phyloP scores from a whole-genome alignment of 129 eudicot genomes.

The Glebionis coronaria region DNA sequence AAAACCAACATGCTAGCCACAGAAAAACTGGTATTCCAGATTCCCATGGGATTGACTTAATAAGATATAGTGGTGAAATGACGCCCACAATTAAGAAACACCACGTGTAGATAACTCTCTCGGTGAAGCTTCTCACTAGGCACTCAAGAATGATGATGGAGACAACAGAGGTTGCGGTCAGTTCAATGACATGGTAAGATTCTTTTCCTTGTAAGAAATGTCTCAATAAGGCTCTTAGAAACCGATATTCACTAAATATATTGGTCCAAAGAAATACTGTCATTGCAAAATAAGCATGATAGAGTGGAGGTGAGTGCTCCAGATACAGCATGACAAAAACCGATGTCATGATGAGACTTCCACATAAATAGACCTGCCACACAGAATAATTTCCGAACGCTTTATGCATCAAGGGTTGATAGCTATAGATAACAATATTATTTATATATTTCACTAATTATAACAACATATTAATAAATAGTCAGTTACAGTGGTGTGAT shows the following conservation, averaged over 20 bases:
- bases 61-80: slow-evolving; percentile 57
- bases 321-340: slow-evolving; percentile 47
- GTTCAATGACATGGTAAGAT: slow-evolving; percentile 44
- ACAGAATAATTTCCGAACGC: slow-evolving; percentile 12
- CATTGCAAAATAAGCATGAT: slow-evolving; percentile 85
- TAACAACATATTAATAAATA: background rate
- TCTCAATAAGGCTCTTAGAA: slow-evolving; percentile 66
- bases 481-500: background rate
- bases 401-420: background rate
- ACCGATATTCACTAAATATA: slow-evolving; percentile 69
- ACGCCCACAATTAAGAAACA: slow-evolving; percentile 70
- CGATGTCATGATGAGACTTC: slow-evolving; percentile 59
- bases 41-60: slow-evolving; percentile 39
- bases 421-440: no score
- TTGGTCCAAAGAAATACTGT: slow-evolving; percentile 91
- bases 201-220: slow-evolving; percentile 48
- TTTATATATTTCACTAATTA: no score
- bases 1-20: slow-evolving; percentile 80
- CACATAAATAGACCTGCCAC: slow-evolving; percentile 64
- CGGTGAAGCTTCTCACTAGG: slow-evolving; percentile 91
- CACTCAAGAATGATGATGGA: slow-evolving; percentile 74
- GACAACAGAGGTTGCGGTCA: slow-evolving; percentile 43
- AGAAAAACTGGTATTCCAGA: slow-evolving; percentile 58
- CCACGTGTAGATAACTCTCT: slow-evolving; percentile 89
- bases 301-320: slow-evolving; percentile 92